Evolutionary conservation across 768 basidiomycete species (phyloP), one percentile per base, ranked within the genome.

Genomic region (Calocybe indica): DNA sequence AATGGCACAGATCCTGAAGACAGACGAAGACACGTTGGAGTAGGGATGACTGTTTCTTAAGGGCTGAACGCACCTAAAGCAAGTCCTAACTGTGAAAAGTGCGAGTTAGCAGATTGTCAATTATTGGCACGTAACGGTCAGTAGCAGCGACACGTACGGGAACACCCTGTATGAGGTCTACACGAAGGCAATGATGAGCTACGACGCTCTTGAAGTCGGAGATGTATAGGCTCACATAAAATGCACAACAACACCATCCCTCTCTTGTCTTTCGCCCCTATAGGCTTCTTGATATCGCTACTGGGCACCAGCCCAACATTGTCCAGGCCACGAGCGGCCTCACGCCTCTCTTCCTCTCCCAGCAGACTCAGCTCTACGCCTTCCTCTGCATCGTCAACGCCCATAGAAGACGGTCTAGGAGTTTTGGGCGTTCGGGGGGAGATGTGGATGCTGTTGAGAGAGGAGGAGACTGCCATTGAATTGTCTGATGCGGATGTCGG

Each of bases 1-100:
- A 98, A 98, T 14, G 96, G 95, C 5, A 99, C 80, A 35, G 95
- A 97, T 54, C 96, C 95, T 90, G 46, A 13, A 52, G 30, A 49
- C 46, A 14, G 29, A 43, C 12, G 32, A 36, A 6, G 32, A 54
- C 71, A 49, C 1, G 22, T 22, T 22, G 22, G 4, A 4, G 22
- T 22, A 22, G 22, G 22, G 22, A 22, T 22, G 22, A 2, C 22
- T 22, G 22, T 22, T 22, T 22, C n/a, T 11, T 14, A 37, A 37
- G 28, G 42, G 42, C 22, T 1, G 4, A 30, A 5, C 28, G 9
- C 59, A 88, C 88, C 88, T 47, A 98, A 78, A 35, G 95, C 94
- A 49, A 98, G 82, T 29, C 94, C 93, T 52, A 91, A 62, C 88
- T 91, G 53, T 32, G 13, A 11, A 14, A 13, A 11, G 35, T 6